These are phyloP conservation scores for Yarrowia sp. DNA, from an alignment of 805 yeast genomes.

Conservation along the genomic window DNA sequence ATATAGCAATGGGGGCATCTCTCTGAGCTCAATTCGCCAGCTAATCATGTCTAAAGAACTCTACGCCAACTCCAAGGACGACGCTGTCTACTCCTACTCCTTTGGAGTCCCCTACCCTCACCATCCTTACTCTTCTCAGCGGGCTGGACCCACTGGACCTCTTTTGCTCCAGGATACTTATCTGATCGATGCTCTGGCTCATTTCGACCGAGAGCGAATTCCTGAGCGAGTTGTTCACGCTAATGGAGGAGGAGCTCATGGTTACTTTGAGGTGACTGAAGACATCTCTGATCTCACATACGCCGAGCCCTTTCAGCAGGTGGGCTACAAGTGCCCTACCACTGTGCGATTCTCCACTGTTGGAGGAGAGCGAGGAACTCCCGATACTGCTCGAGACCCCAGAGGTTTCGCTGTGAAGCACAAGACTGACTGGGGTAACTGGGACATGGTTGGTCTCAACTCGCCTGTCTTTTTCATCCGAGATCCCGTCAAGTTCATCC, in stretches of 20 bases:
- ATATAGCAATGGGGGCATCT: neutral
- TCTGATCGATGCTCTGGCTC: constrained; percentile 77
- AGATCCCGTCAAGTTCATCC: constrained; percentile 84
- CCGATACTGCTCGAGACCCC: constrained; percentile 85
- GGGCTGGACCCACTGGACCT: constrained; percentile 76
- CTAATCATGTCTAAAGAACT: constrained; percentile 5
- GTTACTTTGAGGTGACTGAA: constrained; percentile 82
- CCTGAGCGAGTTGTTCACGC: constrained; percentile 95
- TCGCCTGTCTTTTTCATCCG: constrained; percentile 83
- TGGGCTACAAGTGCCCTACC: constrained; percentile 70
- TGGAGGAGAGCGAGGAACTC: constrained; percentile 79
- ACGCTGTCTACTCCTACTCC: constrained; percentile 19
- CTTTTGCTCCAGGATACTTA: constrained; percentile 77
- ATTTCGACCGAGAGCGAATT: constrained; percentile 84
- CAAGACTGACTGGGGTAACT: constrained; percentile 80
- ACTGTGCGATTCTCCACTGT: constrained; percentile 81
- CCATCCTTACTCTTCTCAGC: constrained; percentile 38
- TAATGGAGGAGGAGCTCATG: constrained; percentile 89
- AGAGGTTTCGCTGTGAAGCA: constrained; percentile 80
- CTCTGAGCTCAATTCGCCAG: too few relatives aligned
- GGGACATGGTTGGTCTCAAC: constrained; percentile 82
- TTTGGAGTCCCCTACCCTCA: constrained; percentile 26
- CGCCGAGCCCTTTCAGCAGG: constrained; percentile 62
- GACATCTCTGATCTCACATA: constrained; percentile 71
- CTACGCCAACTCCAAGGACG: constrained; percentile 19